phyloP scores from a whole-genome alignment of 805 yeast genomes.

The Myxozyma kluyveri region DNA sequence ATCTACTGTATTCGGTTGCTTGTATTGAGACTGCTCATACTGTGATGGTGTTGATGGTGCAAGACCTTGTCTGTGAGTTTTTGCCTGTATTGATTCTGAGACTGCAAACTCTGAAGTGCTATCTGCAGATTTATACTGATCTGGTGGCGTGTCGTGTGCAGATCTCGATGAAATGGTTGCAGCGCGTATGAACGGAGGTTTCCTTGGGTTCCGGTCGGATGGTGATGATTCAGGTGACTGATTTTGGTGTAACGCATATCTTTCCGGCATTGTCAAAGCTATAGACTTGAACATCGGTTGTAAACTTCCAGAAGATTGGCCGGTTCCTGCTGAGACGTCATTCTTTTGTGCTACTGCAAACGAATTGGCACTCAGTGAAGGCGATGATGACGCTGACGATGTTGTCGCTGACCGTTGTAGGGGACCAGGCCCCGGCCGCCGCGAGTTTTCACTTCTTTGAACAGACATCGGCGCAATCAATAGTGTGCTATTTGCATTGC shows the following conservation, averaged over 20 bases:
- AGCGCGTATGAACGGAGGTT: too few relatives aligned
- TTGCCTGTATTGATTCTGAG: too few relatives aligned
- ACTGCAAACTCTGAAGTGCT: too few relatives aligned
- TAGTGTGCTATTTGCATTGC: too few relatives aligned
- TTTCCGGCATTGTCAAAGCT: slow-evolving; percentile 18
- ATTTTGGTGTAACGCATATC: slow-evolving; percentile 16
- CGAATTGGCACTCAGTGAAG: too few relatives aligned
- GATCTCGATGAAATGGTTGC: neutral
- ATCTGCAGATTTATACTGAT: neutral
- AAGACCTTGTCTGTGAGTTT: too few relatives aligned
- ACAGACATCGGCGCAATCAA: too few relatives aligned
- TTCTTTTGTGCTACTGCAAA: too few relatives aligned
- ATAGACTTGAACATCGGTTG: slow-evolving; percentile 24
- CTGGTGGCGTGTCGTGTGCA: neutral
- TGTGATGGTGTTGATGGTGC: neutral
- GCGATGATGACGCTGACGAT: slow-evolving; percentile 3
- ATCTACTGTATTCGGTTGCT: neutral
- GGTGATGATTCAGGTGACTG: slow-evolving; percentile 2
- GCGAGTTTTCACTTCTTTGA: too few relatives aligned
- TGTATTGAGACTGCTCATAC: neutral
- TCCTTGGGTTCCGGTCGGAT: too few relatives aligned
- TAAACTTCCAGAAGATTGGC: neutral
- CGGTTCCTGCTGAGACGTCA: too few relatives aligned
- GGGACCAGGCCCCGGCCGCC: slow-evolving; percentile 5
- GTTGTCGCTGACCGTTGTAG: slow-evolving; percentile 8